Conservation (phyloP, 1,284 basidiomycete species). For the Pseudozyma pruni region DNA sequence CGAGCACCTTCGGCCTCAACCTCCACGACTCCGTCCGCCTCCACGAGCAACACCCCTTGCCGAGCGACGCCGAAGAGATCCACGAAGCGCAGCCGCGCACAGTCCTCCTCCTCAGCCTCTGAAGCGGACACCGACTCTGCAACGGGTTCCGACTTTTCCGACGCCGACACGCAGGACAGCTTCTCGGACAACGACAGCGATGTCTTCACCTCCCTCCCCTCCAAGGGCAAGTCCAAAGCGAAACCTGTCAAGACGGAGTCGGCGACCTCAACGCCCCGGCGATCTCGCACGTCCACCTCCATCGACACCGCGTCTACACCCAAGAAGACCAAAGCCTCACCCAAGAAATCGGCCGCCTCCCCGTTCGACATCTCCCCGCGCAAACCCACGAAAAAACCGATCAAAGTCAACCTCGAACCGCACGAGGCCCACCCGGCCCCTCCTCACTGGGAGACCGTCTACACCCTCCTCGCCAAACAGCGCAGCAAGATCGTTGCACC, state of each 20-base stretch:
- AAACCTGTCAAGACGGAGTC: background rate
- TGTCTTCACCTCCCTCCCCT: constrained; percentile 4
- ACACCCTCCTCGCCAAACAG: constrained; percentile 48
- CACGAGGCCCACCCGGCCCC: constrained; percentile 60
- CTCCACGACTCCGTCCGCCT: background rate
- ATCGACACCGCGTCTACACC: background rate
- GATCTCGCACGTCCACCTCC: background rate
- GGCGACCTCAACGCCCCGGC: constrained; percentile 5
- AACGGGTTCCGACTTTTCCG: constrained; percentile 21
- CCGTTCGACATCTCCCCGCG: constrained; percentile 49
- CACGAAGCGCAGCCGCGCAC: constrained; percentile 8
- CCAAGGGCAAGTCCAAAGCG: constrained; percentile 6
- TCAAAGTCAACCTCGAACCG: constrained; percentile 61
- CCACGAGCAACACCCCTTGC: background rate
- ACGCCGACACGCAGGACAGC: background rate
- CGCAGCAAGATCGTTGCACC: constrained; percentile 61
- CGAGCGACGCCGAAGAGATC: constrained; percentile 6
- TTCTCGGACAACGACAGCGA: constrained; percentile 25
- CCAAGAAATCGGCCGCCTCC: constrained; percentile 27
- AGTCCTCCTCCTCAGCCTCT: constrained; percentile 6
- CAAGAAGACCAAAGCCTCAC: constrained; percentile 2
- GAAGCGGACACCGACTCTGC: constrained; percentile 11
- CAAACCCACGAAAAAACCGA: constrained; percentile 50
- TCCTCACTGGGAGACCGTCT: constrained; percentile 49
- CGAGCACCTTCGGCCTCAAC: background rate